Evolutionary conservation across 345 rosid species (phyloP), one percentile per base, ranked within the genome.

Genomic region (Abelmoschus esculentus): DNA sequence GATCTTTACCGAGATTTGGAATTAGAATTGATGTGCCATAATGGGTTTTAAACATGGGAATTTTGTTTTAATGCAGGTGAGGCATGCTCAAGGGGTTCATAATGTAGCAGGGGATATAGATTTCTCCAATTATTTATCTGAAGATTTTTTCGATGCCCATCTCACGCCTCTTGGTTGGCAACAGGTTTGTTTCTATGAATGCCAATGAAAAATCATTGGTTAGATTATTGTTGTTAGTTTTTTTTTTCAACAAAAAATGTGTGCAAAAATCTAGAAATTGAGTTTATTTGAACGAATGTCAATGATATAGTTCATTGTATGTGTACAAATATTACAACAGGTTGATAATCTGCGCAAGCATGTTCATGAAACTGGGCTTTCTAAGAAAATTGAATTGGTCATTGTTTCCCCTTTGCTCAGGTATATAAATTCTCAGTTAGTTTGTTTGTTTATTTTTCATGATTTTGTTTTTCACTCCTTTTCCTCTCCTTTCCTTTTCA

Each of bases 71-170:
- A 18, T 77, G 22, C 66, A 92, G 98, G 91, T 90, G 69, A 86
- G 98, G 75, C 96, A 92, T 76, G 98, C 96, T 18, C 93, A 92
- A 73, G 96, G 98, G 77, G 59, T 88, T 80, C 98, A 90, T 62
- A 92, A 92, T 28, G 93, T 93, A 4, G 96, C 67, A 77, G 96
- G 90, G 64, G 93, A 90, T 8, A 89, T 85, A 73, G 71, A 87
- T 49, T 17, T 54, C 22, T 59, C 19, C 0, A 82, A 81, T 17
- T 90, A 85, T 77, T 49, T 80, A 38, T 90, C 97, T 15, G 86
- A 86, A 34, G 83, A 81, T 3, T 72, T 80, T 36, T 85, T 89
- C 73, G 98, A 92, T 80, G 93, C 96, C 13, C 85, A 83, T 58
- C 90, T 90, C 50, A 89, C 96, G 17, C 86, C 86, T 62, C 87